phyloP scores from a whole-genome alignment of 1,139 yeast species.

The Diutina mesorugosa region DNA sequence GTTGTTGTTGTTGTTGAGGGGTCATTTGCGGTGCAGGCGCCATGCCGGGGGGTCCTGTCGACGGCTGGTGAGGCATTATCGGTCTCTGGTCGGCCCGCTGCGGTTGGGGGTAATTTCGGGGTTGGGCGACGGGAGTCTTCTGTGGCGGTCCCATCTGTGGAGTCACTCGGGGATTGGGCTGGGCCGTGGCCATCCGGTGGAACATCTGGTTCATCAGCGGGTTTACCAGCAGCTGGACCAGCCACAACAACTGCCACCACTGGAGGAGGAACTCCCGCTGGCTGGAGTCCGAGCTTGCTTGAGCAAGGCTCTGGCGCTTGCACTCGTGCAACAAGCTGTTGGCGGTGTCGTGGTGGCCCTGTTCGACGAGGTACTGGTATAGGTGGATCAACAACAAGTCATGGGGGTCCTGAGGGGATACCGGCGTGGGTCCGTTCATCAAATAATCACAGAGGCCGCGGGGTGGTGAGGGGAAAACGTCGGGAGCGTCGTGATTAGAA shows the following conservation, averaged over 20 bases:
- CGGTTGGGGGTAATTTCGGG: background rate
- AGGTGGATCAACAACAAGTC: slow-evolving; percentile 5
- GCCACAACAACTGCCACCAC: slow-evolving; percentile 8
- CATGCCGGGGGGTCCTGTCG: background rate
- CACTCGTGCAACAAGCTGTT: slow-evolving; percentile 6
- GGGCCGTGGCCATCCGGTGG: slow-evolving; percentile 1
- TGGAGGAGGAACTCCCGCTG: slow-evolving; percentile 5
- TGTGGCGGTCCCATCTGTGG: background rate
- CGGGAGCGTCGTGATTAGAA: too few species aligned
- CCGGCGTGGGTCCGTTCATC: background rate
- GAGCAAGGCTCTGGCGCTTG: background rate
- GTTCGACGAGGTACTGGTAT: slow-evolving; percentile 6
- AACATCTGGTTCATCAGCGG: background rate
- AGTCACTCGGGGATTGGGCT: background rate
- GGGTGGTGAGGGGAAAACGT: background rate
- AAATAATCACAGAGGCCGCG: background rate
- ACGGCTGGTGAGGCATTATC: slow-evolving; percentile 3
- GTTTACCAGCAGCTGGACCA: slow-evolving; percentile 1
- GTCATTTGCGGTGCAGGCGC: background rate
- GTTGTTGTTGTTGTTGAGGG: slow-evolving; percentile 2
- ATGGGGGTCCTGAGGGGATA: background rate
- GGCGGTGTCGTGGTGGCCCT: slow-evolving; percentile 7
- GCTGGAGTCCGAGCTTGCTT: slow-evolving; percentile 4
- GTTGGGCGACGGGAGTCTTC: background rate
- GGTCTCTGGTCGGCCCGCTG: background rate